phyloP scores from a whole-genome alignment of 1,284 basidiomycete genomes.

The Rhodotorula sp. region DNA sequence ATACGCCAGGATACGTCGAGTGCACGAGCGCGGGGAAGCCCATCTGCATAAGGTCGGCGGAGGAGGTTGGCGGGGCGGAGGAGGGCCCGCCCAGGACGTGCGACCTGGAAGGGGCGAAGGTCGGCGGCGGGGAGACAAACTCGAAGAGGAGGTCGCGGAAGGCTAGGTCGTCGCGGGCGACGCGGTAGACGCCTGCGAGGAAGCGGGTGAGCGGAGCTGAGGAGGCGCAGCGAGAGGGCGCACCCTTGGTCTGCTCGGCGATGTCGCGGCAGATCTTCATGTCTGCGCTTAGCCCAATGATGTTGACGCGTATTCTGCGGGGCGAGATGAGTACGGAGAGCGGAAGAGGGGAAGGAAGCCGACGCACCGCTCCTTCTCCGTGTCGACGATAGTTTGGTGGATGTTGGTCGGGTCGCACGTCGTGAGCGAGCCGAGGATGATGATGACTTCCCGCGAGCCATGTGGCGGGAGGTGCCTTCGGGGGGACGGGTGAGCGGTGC shows the following conservation, averaged over 20 bases:
- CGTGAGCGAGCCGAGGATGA: constrained; percentile 91
- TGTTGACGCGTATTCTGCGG: constrained; percentile 77
- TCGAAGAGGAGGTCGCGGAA: constrained; percentile 94
- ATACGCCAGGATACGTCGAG: constrained; percentile 79
- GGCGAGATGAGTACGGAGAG: not conserved
- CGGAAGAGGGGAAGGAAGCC: not conserved
- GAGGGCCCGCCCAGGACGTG: constrained; percentile 31
- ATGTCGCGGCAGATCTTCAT: constrained; percentile 96
- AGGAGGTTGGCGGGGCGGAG: constrained; percentile 27
- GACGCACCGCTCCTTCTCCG: constrained; percentile 61
- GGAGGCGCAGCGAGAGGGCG: not conserved
- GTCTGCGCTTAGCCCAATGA: constrained; percentile 91
- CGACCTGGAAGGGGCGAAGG: constrained; percentile 29
- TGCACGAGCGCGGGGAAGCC: constrained; percentile 91
- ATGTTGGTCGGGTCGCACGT: constrained; percentile 97
- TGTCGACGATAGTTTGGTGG: constrained; percentile 81
- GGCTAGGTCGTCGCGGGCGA: constrained; percentile 95
- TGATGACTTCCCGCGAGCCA: constrained; percentile 89
- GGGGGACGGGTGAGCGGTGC: not conserved
- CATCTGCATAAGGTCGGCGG: constrained; percentile 91
- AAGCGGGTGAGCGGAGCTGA: not conserved
- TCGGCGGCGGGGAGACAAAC: constrained; percentile 90
- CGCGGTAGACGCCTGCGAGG: constrained; percentile 77
- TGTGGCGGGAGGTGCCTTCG: constrained; percentile 87
- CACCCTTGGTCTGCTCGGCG: constrained; percentile 83